phyloP scores from a whole-genome alignment of 495 filamentous ascomycete species.

The Alectoria sarmentosa region DNA sequence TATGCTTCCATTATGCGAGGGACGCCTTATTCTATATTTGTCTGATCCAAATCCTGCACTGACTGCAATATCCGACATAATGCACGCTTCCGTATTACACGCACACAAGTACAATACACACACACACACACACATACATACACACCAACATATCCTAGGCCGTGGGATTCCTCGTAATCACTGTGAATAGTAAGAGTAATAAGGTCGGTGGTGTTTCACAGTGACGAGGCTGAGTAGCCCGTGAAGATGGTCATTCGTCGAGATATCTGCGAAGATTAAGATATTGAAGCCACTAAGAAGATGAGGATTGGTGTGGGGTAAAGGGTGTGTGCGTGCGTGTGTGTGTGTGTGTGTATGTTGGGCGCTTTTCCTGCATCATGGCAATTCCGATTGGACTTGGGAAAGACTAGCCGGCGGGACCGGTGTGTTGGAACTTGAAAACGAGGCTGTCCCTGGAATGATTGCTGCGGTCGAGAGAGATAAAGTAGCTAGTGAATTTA shows the following conservation, averaged over 20 bases:
- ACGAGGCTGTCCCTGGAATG: neutral
- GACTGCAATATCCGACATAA: neutral
- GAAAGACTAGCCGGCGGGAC: conserved; percentile 13
- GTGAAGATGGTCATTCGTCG: neutral
- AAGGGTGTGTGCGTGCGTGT: no score
- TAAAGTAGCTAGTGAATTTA: no score
- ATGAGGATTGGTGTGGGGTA: conserved; percentile 19
- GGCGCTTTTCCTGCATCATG: conserved; percentile 12
- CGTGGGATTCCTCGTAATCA: neutral
- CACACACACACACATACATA: no score
- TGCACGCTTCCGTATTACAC: neutral
- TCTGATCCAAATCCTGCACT: no score
- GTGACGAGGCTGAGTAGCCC: neutral
- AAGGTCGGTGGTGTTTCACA: conserved; percentile 5
- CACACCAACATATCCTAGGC: neutral
- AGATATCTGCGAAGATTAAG: conserved; percentile 3
- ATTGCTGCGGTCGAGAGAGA: no score
- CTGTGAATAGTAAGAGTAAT: no score
- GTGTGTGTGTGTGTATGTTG: conserved; percentile 10
- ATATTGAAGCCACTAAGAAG: conserved; percentile 4
- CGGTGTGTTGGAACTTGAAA: conserved; percentile 9
- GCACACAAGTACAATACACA: no score
- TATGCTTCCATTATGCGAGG: neutral
- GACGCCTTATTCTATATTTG: no score
- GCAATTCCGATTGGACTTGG: neutral